Evolutionary conservation across 1,284 basidiomycete genomes (phyloP), one percentile per base, ranked within the genome.

Genomic region (Cutaneotrichosporon arboriforme): DNA sequence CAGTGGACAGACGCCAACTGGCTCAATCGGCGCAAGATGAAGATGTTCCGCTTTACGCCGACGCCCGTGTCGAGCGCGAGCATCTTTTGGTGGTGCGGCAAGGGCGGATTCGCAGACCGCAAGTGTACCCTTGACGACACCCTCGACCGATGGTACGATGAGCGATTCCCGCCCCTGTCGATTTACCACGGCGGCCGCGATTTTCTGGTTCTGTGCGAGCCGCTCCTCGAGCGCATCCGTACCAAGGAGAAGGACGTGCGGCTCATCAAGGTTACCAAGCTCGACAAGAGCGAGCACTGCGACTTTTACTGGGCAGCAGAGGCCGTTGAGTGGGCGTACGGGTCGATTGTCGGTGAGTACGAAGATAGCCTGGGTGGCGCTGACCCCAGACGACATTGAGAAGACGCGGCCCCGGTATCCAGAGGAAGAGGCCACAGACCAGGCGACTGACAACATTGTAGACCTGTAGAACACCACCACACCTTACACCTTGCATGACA

Each of bases 31-130:
- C 73, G 80, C 38, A 84, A 84, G 62, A 76, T 78, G 4, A 84
- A 84, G 62, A 82, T 82, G 80, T 84, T 84, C 72, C 69, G 82
- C 14, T 84, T 84, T 70, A 83, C 81, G 0, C 82, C 82, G 0
- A 80, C 80, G 23, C 82, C 82, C 47, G 82, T 83, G 15, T 72
- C 70, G 47, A 80, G 78, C 4, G 77, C 77, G 0, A 72, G 68
- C 49, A 79, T 81, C 64, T 81, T 79, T 60, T 81, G 80, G 80
- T 81, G 81, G 81, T 82, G 81, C 44, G 82, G 81, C 10, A 78
- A 80, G 63, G 79, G 78, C 60, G 81, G 81, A 0, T 83, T 83
- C 55, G 79, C 81, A 0, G 76, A 79, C 40, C 75, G 81, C 23
- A 80, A 81, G 50, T 82, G 81, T 58, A 78, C 79, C 1, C 70